These are phyloP conservation scores for Silene vulgaris DNA, from an alignment of 179 eudicot species.

Conservation along the genomic window DNA sequence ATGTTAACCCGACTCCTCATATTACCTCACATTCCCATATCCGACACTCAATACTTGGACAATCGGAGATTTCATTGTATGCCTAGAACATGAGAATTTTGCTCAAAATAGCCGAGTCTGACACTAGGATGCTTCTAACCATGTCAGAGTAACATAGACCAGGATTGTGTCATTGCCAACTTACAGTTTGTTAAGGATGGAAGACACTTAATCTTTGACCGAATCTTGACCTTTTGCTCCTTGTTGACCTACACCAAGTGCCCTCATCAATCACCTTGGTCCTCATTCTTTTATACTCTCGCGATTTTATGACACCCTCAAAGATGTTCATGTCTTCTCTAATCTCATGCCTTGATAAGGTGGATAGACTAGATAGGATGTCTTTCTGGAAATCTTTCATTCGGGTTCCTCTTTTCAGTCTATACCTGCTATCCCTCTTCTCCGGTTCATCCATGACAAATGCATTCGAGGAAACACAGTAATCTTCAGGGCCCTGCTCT, in stretches of 20 bases:
- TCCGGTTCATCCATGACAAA: conserved; percentile 30
- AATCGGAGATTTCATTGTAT: neutral
- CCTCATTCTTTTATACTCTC: conserved; percentile 53
- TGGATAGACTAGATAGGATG: conserved; percentile 50
- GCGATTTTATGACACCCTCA: conserved; percentile 49
- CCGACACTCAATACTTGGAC: neutral
- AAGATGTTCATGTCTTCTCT: conserved; percentile 58
- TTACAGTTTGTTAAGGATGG: neutral
- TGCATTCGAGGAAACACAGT: conserved; percentile 45
- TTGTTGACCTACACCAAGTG: conserved; percentile 36
- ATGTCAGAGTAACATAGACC: neutral
- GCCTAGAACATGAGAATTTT: too few species aligned
- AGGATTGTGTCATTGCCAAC: neutral
- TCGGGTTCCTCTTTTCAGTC: conserved; percentile 64
- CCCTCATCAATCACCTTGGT: conserved; percentile 28
- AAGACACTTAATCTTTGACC: conserved; percentile 27
- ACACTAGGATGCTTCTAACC: too few species aligned
- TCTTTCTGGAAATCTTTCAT: conserved; percentile 71
- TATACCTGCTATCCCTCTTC: conserved; percentile 32
- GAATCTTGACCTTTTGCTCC: conserved; percentile 47
- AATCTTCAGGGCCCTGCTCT: conserved; percentile 42
- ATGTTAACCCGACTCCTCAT: neutral
- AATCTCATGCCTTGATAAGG: conserved; percentile 59
- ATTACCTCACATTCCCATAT: neutral
- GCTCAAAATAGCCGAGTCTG: too few species aligned